A percentile compares a stretch with the other conserved stretches of the same genome.
These are phyloP conservation scores for Mentha longifolia DNA, from an alignment of 257 asterid genomes.

Conservation along the genomic window DNA sequence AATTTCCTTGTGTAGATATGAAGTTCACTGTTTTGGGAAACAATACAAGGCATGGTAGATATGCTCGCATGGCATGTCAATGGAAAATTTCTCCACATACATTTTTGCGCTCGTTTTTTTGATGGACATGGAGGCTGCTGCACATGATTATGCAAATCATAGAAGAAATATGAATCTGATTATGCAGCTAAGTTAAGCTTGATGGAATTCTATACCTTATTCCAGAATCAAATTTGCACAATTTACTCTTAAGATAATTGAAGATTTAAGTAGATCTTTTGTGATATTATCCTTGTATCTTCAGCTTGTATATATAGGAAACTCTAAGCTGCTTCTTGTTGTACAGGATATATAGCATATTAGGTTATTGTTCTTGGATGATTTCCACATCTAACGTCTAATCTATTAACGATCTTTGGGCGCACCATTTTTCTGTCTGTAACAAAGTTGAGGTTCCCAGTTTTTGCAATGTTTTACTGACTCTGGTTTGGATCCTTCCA, in stretches of 20 bases:
- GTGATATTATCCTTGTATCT: constrained; percentile 9
- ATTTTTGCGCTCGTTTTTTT: constrained; percentile 14
- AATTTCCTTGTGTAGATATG: constrained; percentile 31
- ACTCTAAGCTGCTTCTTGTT: constrained; percentile 7
- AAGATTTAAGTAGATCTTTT: constrained; percentile 7
- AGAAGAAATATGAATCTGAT: not conserved
- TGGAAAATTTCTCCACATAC: not conserved
- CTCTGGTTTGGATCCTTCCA: too few species aligned
- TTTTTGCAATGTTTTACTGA: too few species aligned
- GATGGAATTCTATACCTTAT: constrained; percentile 6
- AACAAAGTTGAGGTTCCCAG: not conserved
- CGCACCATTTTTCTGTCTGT: not conserved
- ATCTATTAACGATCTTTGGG: constrained; percentile 4
- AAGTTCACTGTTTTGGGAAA: constrained; percentile 11
- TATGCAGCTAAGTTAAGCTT: constrained; percentile 10
- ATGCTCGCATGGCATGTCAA: constrained; percentile 14
- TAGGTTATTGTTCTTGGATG: not conserved
- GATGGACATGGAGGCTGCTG: constrained; percentile 8
- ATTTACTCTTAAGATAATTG: not conserved
- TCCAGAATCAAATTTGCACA: constrained; percentile 16
- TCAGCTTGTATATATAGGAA: constrained; percentile 25
- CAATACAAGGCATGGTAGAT: too few species aligned
- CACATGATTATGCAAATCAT: constrained; percentile 14
- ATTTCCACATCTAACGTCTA: constrained; percentile 12
- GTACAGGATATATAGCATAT: constrained; percentile 28